Base-by-base conservation (phyloP, 257 asterid species). In the Solanum dulcamara region DNA sequence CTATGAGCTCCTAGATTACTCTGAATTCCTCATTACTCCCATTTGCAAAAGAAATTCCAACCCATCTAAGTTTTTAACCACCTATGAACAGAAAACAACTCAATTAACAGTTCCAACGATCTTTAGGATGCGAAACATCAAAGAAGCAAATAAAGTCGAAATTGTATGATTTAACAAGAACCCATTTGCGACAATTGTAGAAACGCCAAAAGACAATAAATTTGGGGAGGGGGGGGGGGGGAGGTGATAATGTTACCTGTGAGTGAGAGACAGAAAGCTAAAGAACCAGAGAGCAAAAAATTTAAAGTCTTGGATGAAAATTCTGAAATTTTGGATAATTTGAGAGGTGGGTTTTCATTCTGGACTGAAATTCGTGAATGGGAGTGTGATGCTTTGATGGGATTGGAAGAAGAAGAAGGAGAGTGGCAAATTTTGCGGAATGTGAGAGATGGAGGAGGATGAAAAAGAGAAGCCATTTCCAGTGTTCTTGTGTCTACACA, bases 231-330 rank as follows among this genome's bases (percentile, higher is more conserved):
- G n/a, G 4, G 42, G 66, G 46, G 18, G 3, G 20, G 28, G 3
- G 28, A 67, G 3, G 1, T 55, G n/a, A 44, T 48, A 26, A 74
- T 57, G 89, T 85, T 42, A 93, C 99, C 98, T 14, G 97, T 67
- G 68, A 94, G 88, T 62, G 97, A 91, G 3, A 94, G 82, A 33
- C 95, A 90, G 38, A 96, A 93, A 83, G 97, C 93, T 33, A 96
- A 91, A 83, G 98, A 88, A 83, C 93, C 93, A 15, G 98, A 91
- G 7, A 96, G 85, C 83, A 94, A 86, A 88, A 89, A 83, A 86
- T 88, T 94, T 90, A 88, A 38, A 35, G 95, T 70, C 67, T 91
- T 93, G 89, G 96, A 90, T 38, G 89, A 86, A 83, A 90, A 26
- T 83, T 89, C 85, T 37, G 94, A 85, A 81, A 92, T 89, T 86